Evolutionary conservation across 805 yeast genomes (phyloP).

Genomic region (Starmerella potacharoeniae): DNA sequence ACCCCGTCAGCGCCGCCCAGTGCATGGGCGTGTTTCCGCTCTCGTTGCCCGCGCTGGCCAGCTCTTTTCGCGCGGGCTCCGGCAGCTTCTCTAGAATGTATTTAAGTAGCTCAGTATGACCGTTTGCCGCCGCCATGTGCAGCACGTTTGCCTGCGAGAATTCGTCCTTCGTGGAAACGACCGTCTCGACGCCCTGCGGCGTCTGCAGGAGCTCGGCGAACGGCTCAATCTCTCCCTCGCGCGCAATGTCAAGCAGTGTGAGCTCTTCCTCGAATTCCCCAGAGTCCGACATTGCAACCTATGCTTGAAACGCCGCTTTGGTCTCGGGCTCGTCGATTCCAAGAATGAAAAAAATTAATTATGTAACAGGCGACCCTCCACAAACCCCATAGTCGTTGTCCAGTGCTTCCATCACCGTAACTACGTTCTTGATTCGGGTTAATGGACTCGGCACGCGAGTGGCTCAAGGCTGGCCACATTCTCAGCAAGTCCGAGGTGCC

Average conservation of each 20-base stretch:
- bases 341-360: background rate
- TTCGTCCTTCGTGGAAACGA: conserved; percentile 53
- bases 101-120: conserved; percentile 58
- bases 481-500: background rate
- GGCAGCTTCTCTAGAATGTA: conserved; percentile 44
- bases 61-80: conserved; percentile 25
- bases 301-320: background rate
- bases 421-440: background rate
- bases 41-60: conserved; percentile 49
- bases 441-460: conserved; percentile 15
- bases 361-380: background rate
- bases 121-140: conserved; percentile 95
- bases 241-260: conserved; percentile 57
- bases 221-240: conserved; percentile 77
- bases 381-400: background rate
- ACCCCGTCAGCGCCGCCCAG: conserved; percentile 92
- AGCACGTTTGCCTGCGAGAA: conserved; percentile 60
- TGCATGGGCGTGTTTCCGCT: conserved; percentile 91
- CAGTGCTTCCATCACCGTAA: too few species aligned
- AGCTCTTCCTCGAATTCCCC: conserved; percentile 4
- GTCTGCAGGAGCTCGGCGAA: conserved; percentile 56
- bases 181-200: conserved; percentile 21
- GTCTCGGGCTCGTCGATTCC: background rate
- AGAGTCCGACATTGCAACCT: conserved; percentile 4
- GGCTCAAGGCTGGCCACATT: conserved; percentile 3